A percentile compares a stretch with the other conserved stretches of the same genome.
phyloP scores from a whole-genome alignment of 2,329 filamentous ascomycete species.

The Celoporthe dispersa region DNA sequence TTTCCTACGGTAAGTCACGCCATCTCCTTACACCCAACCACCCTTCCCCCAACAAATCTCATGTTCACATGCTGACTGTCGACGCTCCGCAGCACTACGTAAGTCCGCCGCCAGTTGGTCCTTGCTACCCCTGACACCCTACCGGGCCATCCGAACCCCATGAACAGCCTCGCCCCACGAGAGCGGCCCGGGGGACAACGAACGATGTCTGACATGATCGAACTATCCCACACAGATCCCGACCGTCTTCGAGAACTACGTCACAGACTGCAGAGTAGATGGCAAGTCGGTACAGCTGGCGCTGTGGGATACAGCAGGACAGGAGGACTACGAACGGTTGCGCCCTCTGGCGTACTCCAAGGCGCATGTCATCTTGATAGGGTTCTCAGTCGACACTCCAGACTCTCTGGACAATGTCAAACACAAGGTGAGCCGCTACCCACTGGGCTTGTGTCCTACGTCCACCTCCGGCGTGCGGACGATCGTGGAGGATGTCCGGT shows the following conservation, averaged over 20 bases:
- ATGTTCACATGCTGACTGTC: constrained; percentile 36
- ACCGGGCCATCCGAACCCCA: constrained; percentile 12
- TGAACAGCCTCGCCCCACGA: background rate
- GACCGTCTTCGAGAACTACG: constrained; percentile 99
- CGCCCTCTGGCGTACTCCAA: constrained; percentile 95
- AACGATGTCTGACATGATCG: constrained; percentile 22
- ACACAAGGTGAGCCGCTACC: constrained; percentile 71
- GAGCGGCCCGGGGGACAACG: background rate
- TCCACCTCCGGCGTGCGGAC: background rate
- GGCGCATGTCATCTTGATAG: constrained; percentile 95
- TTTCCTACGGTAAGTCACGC: constrained; percentile 83
- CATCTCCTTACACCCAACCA: constrained; percentile 19
- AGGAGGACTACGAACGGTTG: constrained; percentile 97
- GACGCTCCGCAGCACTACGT: constrained; percentile 58
- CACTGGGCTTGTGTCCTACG: background rate
- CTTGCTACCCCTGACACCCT: constrained; percentile 22
- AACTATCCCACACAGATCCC: constrained; percentile 67
- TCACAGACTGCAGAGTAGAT: constrained; percentile 97
- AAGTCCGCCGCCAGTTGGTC: constrained; percentile 38
- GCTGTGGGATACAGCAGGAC: constrained; percentile 98
- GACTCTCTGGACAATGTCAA: constrained; percentile 98
- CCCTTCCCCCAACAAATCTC: constrained; percentile 9
- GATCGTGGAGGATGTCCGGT: constrained; percentile 3
- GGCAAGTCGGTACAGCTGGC: constrained; percentile 98
- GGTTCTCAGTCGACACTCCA: constrained; percentile 91